A percentile compares a stretch with the other conserved stretches of the same genome.
These are phyloP conservation scores for grape (Vitis vinifera) DNA, from an alignment of 164 flowering plant genomes.

Conservation along the genomic window DNA sequence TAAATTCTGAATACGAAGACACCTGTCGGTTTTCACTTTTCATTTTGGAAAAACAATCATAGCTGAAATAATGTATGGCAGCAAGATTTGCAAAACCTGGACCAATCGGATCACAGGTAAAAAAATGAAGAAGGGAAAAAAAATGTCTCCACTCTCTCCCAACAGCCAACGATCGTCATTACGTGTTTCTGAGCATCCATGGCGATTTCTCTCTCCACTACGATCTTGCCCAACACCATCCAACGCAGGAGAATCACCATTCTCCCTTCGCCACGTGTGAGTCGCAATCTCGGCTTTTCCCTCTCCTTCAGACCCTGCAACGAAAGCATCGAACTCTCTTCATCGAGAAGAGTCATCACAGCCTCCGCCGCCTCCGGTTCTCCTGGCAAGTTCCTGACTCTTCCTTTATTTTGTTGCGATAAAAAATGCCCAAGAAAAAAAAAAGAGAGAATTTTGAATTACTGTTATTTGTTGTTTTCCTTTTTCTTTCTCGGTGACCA, in stretches of 20 bases:
- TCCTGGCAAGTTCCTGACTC: slow-evolving; percentile 29
- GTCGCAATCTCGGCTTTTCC: slow-evolving; percentile 6
- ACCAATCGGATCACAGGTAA: neutral
- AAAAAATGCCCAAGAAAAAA: neutral
- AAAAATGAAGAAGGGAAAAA: neutral
- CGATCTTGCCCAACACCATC: slow-evolving; percentile 3
- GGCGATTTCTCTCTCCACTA: slow-evolving; percentile 26
- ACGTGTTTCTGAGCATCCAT: slow-evolving; percentile 12
- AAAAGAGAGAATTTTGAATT: neutral
- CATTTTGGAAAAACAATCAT: no score
- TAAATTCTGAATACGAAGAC: no score
- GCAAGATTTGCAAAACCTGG: no score
- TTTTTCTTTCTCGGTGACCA: no score
- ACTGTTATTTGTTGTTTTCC: no score
- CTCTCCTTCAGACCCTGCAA: neutral
- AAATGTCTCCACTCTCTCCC: no score
- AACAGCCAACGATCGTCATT: slow-evolving; percentile 2
- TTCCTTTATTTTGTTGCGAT: neutral
- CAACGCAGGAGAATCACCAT: slow-evolving; percentile 1
- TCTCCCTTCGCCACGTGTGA: slow-evolving; percentile 2
- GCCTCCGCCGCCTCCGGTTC: slow-evolving; percentile 40
- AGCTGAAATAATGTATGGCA: no score
- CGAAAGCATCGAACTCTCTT: slow-evolving; percentile 10
- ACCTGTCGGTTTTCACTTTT: no score
- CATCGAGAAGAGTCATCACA: slow-evolving; percentile 3